Evolutionary conservation across 768 basidiomycete genomes (phyloP).

Genomic region (Suillus tomentosus): DNA sequence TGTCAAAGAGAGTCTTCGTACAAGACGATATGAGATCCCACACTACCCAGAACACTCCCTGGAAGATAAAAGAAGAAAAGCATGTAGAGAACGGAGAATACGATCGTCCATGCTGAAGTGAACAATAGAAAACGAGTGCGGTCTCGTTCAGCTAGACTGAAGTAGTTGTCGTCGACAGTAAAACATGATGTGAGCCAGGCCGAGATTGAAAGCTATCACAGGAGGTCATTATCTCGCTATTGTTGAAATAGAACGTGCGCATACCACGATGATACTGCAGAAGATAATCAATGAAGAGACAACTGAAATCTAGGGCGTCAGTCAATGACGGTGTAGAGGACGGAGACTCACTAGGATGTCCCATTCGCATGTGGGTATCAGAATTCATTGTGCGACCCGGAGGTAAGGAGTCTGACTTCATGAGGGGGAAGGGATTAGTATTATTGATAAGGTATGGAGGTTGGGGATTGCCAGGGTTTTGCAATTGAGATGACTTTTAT

Average conservation of each 20-base stretch:
- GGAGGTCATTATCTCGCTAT: neutral
- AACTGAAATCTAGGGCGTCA: conserved; percentile 41
- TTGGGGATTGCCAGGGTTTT: conserved; percentile 36
- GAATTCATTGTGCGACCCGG: conserved; percentile 32
- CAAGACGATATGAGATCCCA: conserved; percentile 33
- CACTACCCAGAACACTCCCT: conserved; percentile 54
- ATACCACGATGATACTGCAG: conserved; percentile 67
- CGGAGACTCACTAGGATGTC: conserved; percentile 45
- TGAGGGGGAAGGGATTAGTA: conserved; percentile 59
- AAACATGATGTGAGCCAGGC: conserved; percentile 71
- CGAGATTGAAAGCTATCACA: conserved; percentile 60
- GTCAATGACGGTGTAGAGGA: neutral
- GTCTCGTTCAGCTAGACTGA: conserved; percentile 50
- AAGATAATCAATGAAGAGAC: conserved; percentile 51
- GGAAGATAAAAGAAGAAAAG: conserved; percentile 44
- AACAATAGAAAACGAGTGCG: conserved; percentile 72
- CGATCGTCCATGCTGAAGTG: conserved; percentile 67
- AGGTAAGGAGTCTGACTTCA: conserved; percentile 46
- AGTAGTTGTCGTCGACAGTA: conserved; percentile 56
- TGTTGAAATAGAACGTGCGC: conserved; percentile 12
- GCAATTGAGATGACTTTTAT: conserved; percentile 29
- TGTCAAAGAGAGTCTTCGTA: conserved; percentile 37
- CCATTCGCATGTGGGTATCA: conserved; percentile 47
- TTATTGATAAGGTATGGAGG: conserved; percentile 31
- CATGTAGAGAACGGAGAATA: conserved; percentile 53